Conservation (phyloP, 2,329 filamentous ascomycete species). For the Exophiala sideris region DNA sequence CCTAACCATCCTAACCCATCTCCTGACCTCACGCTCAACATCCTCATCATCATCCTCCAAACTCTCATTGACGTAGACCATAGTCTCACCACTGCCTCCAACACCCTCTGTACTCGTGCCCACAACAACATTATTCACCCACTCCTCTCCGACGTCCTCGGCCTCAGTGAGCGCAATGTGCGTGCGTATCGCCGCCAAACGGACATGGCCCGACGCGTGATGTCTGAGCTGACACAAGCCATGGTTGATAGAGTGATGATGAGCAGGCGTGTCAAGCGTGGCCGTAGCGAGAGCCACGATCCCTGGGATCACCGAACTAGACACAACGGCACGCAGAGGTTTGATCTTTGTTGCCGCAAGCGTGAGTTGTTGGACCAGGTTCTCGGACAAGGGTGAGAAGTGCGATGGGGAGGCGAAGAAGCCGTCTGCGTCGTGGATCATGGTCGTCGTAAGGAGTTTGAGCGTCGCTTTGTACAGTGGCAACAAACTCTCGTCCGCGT, state of each 20-base stretch:
- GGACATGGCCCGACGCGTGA: conserved; percentile 65
- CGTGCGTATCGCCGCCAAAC: conserved; percentile 77
- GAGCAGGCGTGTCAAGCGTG: conserved; percentile 67
- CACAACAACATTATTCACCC: conserved; percentile 57
- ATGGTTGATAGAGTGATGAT: conserved; percentile 85
- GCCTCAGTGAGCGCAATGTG: conserved; percentile 72
- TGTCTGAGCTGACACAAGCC: conserved; percentile 71
- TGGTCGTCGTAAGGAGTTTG: conserved; percentile 5
- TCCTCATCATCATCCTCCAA: conserved; percentile 95
- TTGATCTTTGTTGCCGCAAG: conserved; percentile 39
- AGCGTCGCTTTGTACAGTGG: conserved; percentile 24
- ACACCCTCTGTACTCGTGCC: conserved; percentile 20
- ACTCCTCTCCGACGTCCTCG: conserved; percentile 76
- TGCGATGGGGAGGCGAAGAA: conserved; percentile 63
- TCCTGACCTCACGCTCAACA: conserved; percentile 83
- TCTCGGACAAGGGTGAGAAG: conserved; percentile 68
- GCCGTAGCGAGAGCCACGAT: conserved; percentile 52
- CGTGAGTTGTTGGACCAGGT: conserved; percentile 66
- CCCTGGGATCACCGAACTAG: conserved; percentile 47
- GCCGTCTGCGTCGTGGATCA: conserved; percentile 26
- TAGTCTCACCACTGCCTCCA: conserved; percentile 63
- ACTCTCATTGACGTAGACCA: conserved; percentile 91
- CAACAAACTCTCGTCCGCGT: conserved; percentile 34
- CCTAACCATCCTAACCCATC: conserved; percentile 90
- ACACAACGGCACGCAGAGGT: conserved; percentile 64